Base-by-base conservation (phyloP, 768 basidiomycete species). In the Mycena galopus region DNA sequence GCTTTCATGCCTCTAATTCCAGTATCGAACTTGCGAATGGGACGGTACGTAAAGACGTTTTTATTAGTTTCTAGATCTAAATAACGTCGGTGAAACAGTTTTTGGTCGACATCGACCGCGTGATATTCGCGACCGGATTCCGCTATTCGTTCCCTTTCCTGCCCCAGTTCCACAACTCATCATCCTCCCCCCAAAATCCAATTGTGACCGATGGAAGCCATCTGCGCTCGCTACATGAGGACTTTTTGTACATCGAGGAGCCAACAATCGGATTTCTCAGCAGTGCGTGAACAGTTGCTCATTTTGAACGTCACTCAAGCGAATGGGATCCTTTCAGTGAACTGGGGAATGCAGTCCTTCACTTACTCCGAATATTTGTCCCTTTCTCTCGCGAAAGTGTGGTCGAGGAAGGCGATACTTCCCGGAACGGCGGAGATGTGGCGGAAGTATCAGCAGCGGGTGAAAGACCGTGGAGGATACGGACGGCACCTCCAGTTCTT, bases 341-440 rank as follows among this genome's bases (percentile, higher is more conserved):
- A 85, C 74, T 77, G 79, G 71, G 83, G 84, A 11, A 84, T 83
- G 74, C 82, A 83, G 61, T 80, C 84, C 0, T 85, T 84, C 75
- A 81, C 81, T 8, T 82, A 84, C 60, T 75, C 81, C 14, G 84
- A 85, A 60, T 85, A 82, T 65, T 67, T 80, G 3, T 79, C 82
- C 9, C 75, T 84, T 1, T 82, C 84, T 5, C 73, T 83, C 17
- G 82, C 83, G 3, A 84, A 82, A 73, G 80, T 86, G 1, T 85
- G 84, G 85, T 65, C 77, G 4, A 77, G 80, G 17, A 79, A 78
- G 44, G 85, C 85, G 0, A 75, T 82, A 27, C 78, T 86, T 51
- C 84, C 84, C 0, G 69, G 76, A 12, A 79, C 78, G 17, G 51
- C 73, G 11, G 77, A 79, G 61, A 74, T 84, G 50, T 85, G 85